Conservation (phyloP, 768 basidiomycete genomes). For the Astraeus odoratus region DNA sequence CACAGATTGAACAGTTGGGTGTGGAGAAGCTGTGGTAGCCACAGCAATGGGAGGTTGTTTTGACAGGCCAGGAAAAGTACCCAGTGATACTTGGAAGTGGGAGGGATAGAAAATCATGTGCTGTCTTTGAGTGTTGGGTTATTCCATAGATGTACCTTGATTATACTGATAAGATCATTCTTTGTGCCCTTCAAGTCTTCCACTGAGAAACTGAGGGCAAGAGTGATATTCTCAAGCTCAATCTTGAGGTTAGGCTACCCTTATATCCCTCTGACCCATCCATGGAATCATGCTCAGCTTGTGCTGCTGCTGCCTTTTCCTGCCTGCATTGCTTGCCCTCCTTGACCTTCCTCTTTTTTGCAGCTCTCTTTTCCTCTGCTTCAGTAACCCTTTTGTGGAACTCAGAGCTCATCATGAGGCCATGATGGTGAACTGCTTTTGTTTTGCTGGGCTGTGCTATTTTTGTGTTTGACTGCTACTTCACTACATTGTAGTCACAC, state of each 20-base stretch:
- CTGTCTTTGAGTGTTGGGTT: background rate
- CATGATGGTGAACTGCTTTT: background rate
- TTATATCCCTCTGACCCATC: background rate
- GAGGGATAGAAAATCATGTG: background rate
- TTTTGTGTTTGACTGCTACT: background rate
- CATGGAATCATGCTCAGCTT: background rate
- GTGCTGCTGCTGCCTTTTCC: background rate
- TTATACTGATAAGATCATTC: background rate
- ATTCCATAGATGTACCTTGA: background rate
- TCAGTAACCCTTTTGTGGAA: background rate
- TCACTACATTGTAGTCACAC: background rate
- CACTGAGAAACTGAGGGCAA: background rate
- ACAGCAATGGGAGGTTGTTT: no score
- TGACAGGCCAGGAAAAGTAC: no score
- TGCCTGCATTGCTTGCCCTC: background rate
- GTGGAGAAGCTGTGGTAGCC: no score
- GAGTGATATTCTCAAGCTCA: background rate
- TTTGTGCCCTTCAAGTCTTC: background rate
- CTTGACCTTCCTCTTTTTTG: background rate
- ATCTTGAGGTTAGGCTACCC: background rate
- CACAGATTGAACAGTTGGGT: no score
- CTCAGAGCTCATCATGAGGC: background rate
- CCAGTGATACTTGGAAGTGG: background rate
- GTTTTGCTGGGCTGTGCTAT: background rate
- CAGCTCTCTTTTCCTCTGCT: background rate